Conservation (phyloP, 2,329 filamentous ascomycete genomes). For the Arachnomyces sp. region DNA sequence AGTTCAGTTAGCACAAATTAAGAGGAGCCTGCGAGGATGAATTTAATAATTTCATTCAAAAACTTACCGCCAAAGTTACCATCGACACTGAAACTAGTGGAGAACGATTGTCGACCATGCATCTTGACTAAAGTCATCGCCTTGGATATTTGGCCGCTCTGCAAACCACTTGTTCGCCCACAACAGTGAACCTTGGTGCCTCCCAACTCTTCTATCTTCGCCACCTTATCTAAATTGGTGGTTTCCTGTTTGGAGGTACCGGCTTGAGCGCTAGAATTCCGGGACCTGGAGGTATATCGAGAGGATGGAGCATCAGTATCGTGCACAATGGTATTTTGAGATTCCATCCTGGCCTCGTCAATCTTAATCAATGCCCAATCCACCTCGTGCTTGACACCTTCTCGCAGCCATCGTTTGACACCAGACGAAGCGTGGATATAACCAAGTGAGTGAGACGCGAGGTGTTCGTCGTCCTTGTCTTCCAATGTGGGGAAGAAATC, state of each 20-base stretch:
- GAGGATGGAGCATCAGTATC: conserved; percentile 1
- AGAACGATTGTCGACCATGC: conserved; percentile 72
- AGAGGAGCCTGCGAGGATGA: conserved; percentile 7
- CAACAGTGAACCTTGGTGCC: conserved; percentile 78
- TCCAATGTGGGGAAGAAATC: conserved; percentile 75
- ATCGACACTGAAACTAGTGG: conserved; percentile 59
- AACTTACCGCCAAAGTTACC: conserved; percentile 50
- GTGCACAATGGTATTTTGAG: conserved; percentile 57
- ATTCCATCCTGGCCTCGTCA: conserved; percentile 60
- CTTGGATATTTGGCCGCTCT: conserved; percentile 68
- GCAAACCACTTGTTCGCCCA: conserved; percentile 76
- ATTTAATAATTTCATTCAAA: conserved; percentile 19
- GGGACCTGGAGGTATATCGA: conserved; percentile 13
- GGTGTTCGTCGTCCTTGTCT: conserved; percentile 71
- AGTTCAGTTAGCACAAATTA: conserved; percentile 10
- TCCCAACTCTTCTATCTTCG: conserved; percentile 52
- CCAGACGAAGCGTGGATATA: conserved; percentile 85
- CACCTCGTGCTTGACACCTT: conserved; percentile 76
- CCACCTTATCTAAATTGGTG: conserved; percentile 50
- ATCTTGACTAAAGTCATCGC: conserved; percentile 81
- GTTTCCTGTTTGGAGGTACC: conserved; percentile 32
- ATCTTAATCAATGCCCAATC: conserved; percentile 93
- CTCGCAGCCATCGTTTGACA: conserved; percentile 65
- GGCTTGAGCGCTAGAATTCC: conserved; percentile 1
- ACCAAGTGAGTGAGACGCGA: conserved; percentile 72